Base-by-base conservation (phyloP, 192 early-diverging fungal genomes). In the Hyaloraphidium curvatum region DNA sequence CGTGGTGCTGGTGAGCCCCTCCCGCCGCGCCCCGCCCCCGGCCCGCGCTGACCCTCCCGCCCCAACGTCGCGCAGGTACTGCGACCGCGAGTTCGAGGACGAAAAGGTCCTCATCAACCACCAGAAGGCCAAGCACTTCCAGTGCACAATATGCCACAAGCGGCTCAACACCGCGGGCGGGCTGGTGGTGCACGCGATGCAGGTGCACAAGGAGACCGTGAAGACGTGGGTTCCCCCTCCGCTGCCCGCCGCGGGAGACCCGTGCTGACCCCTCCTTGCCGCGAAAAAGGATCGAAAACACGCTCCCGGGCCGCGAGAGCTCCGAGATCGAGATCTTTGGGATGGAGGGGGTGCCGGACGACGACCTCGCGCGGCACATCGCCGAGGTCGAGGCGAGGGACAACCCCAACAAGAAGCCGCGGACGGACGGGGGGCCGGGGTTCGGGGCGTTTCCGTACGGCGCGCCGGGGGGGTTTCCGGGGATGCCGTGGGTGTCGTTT, bases 281-380 rank as follows among this genome's bases (percentile, higher is more conserved):
- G 5, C 5, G 3, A 25, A 5, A n/a, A n/a, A n/a, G 27, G 43
- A 23, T 50, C 23, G 43, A 55, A 1, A 91, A 91, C 64, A 83
- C 89, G 11, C 55, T 91, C 19, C 69, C 77, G 29, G 88, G 88
- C 21, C 75, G 89, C 39, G 87, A 96, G 29, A 70, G 72, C 7
- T 62, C 81, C n/a, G 86, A 96, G 28, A 69, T 89, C 51, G 89
- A 93, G 55, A 91, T 96, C 40, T 93, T 91, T 63, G 92, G 89
- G 23, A 96, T 90, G 82, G 76, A 81, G 55, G 89, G 89, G 0
- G 80, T 96, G 41, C 92, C 92, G 19, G 70, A 71, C 27, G 76
- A 75, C 30, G 92, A 96, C 67, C 58, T 80, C 9, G 58, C 69
- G 2, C 81, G 77, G 1, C 82, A 91, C 57, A 73, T 69, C 26